Evolutionary conservation across 2,329 filamentous ascomycete genomes (phyloP).

Genomic region (Metarhizium sp.): DNA sequence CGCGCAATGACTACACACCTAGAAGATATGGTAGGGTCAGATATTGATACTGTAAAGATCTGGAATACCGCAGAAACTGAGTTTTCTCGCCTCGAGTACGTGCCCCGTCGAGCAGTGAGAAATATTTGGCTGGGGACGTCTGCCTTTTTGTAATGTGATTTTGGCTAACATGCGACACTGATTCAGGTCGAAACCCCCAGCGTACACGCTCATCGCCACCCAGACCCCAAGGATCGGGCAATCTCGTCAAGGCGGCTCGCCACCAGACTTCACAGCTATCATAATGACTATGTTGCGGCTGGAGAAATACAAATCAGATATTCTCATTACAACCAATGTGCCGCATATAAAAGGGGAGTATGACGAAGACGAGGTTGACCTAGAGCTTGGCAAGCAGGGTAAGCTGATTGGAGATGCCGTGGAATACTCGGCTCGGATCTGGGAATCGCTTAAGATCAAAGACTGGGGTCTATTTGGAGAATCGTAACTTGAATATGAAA

Average conservation of each 20-base stretch:
- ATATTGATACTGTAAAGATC: slow-evolving; percentile 54
- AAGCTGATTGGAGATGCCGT: slow-evolving; percentile 59
- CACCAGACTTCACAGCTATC: slow-evolving; percentile 61
- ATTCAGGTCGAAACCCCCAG: slow-evolving; percentile 38
- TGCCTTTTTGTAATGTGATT: not conserved
- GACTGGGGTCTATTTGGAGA: slow-evolving; percentile 67
- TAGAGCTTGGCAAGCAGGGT: slow-evolving; percentile 55
- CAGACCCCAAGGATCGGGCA: slow-evolving; percentile 35
- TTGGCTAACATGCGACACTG: slow-evolving; percentile 18
- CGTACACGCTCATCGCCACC: slow-evolving; percentile 62
- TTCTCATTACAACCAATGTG: slow-evolving; percentile 81
- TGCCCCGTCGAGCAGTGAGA: not conserved
- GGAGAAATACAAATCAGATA: slow-evolving; percentile 65
- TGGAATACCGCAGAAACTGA: slow-evolving; percentile 55
- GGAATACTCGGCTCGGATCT: slow-evolving; percentile 58
- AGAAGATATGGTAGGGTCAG: slow-evolving; percentile 57
- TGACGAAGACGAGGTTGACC: slow-evolving; percentile 60
- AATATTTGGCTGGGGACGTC: not conserved
- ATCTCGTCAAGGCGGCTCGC: slow-evolving; percentile 25
- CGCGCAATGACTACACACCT: slow-evolving; percentile 61
- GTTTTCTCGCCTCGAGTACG: slow-evolving; percentile 46
- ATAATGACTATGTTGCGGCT: slow-evolving; percentile 71
- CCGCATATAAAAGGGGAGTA: slow-evolving; percentile 72
- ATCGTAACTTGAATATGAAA: slow-evolving; percentile 7
- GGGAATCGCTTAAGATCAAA: slow-evolving; percentile 66